Evolutionary conservation across 1,284 basidiomycete genomes (phyloP), one percentile per base, ranked within the genome.

Genomic region (Marasmius oreades): DNA sequence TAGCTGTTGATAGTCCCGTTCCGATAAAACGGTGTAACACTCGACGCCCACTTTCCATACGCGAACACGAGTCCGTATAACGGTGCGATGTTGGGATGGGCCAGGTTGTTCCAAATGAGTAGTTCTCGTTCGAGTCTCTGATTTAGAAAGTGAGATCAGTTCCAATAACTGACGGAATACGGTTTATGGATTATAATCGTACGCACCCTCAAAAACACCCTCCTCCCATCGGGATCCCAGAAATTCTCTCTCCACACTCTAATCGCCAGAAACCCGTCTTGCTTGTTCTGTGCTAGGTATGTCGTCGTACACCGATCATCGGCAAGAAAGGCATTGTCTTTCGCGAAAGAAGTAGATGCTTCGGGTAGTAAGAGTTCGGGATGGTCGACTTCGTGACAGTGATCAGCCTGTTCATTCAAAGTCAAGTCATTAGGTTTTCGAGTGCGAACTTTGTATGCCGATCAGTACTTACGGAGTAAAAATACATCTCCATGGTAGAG

Each of bases 1-100:
- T 68, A 67, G 2, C 61, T 20, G n/a, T 62, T 62, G 10, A 64
- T 63, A 53, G 64, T 57, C 16, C 62, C 66, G 45, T 66, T 63
- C 5, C 18, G 26, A 39, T 66, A 64, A 7, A 59, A 59, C 6
- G 65, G 64, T 3, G 61, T 51, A 5, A 69, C 58, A 5, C 69
- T 55, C 5, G 62, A 55, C 5, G 67, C 65, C n/a, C 64, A 47
- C 31, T 43, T 46, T 1, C 55, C 53, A 34, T 61, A 55, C 7
- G 50, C 51, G 14, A 57, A 55, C 3, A 55, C 42, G 37, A 67
- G 47, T 12, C 66, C 68, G 36, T 63, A 31, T 43, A 67, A 60
- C 2, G 58, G 53, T 4, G 50, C 59, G 22, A 71, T 61, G 45
- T 68, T 66, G 1, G 62, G 58, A 56, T 69, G 69, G 5, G 46